Evolutionary conservation across 2,329 filamentous ascomycete species (phyloP), one percentile per base, ranked within the genome.

Genomic region (Cryphonectria japonica): DNA sequence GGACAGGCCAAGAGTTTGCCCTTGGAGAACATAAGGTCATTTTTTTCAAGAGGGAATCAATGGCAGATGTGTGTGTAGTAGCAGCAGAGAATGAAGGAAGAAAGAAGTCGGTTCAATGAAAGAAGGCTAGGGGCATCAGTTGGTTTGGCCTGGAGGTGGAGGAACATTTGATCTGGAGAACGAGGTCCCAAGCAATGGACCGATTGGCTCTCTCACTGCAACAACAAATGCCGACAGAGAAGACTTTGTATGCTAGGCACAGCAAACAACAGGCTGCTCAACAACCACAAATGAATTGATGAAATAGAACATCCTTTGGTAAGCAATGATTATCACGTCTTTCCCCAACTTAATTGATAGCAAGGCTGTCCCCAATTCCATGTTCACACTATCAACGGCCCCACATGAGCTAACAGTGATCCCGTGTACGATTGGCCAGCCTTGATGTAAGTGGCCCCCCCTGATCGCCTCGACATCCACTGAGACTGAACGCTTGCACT

Each of bases 371-470:
- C 37, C 67, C 43, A 66, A 8, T 54, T 19, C 59, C 54, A 39
- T 14, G 32, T 13, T 7, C 16, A 59, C 26, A 43, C 54, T 62
- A 66, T 3, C 46, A 39, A 63, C 19, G 11, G 64, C 64, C 64
- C 64, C 64, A 66, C 64, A 52, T 26, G 16, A 61, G 59, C 59
- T 61, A 34, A 32, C 19, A 22, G 39, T 9, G 6, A 22, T 50
- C 34, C 22, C 16, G 50, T 32, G 41, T 22, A 60, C 46, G 8
- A 69, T 69, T 69, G 67, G 67, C 43, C 59, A 64, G 67, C 67
- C 67, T 54, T 59, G 50, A 41, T 61, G 66, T 67, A 67, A 67
- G 66, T 67, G 66, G 34, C 34, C 34, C 34, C 39, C 22, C 57
- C 57, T 46, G 22, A 50, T 41, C 29, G 54, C 64, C 64, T 54